Conservation (phyloP, 106 monocot genomes). For the Acorus calamus region DNA sequence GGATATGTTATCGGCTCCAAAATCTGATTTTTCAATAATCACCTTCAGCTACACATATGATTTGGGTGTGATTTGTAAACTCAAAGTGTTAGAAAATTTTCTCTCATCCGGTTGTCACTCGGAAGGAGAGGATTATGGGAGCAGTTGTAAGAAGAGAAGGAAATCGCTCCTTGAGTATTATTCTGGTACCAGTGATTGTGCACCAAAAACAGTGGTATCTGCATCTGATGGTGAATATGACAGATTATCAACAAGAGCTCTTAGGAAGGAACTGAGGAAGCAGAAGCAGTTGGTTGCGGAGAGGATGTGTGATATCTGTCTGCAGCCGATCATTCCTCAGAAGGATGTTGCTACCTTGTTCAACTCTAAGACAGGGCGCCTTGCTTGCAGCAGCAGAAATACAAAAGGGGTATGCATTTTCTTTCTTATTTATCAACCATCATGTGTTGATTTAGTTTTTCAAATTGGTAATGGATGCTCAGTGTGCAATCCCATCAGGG, state of each 20-base stretch:
- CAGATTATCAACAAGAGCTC: conserved; percentile 15
- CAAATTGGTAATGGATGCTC: too few relatives aligned
- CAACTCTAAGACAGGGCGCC: conserved; percentile 62
- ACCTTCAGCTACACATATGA: conserved; percentile 47
- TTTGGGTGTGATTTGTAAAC: conserved; percentile 43
- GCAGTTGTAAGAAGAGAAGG: conserved; percentile 30
- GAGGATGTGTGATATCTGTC: conserved; percentile 77
- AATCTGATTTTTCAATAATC: conserved; percentile 63
- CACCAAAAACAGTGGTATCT: neutral
- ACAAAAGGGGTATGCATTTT: conserved; percentile 47
- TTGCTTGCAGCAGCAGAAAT: conserved; percentile 90
- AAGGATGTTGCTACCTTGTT: conserved; percentile 78
- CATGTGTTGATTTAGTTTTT: neutral
- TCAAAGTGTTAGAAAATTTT: conserved; percentile 18
- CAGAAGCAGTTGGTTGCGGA: conserved; percentile 38
- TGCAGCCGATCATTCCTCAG: conserved; percentile 52
- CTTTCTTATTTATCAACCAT: neutral
- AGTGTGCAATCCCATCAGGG: too few relatives aligned
- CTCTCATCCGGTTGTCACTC: conserved; percentile 27
- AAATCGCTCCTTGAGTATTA: conserved; percentile 59
- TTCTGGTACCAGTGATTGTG: conserved; percentile 2
- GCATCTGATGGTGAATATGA: neutral
- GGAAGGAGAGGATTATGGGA: conserved; percentile 30
- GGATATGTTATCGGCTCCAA: conserved; percentile 8
- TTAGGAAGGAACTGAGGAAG: conserved; percentile 48